Conservation (phyloP, 129 eudicot species). For the Silybum marianum region DNA sequence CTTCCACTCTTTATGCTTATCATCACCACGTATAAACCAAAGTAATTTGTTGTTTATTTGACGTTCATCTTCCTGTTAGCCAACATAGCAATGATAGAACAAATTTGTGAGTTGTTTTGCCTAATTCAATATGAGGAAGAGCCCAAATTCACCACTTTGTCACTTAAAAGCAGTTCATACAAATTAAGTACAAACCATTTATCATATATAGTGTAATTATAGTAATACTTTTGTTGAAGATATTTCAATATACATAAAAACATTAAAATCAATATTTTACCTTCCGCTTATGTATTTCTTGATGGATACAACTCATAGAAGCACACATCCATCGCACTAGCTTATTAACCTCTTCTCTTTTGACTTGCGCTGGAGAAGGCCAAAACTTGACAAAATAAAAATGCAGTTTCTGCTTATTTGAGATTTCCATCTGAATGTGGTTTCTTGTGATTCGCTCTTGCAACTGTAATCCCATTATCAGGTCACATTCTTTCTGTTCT, state of each 20-base stretch:
- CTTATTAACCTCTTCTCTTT: not conserved
- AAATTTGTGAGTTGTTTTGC: not conserved
- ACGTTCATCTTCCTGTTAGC: constrained; percentile 12
- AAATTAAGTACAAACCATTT: no score
- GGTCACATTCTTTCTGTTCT: not conserved
- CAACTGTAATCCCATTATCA: not conserved
- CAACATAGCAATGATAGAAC: not conserved
- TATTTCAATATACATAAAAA: no score
- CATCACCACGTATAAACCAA: not conserved
- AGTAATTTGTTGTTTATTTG: not conserved
- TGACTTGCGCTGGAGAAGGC: not conserved
- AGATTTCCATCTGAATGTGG: not conserved
- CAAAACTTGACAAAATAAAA: no score
- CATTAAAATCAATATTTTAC: not conserved
- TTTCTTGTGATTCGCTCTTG: not conserved
- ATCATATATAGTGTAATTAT: no score
- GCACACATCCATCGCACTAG: not conserved
- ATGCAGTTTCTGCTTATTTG: not conserved
- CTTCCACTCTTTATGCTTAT: not conserved
- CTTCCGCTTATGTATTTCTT: constrained; percentile 18
- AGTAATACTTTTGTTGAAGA: no score
- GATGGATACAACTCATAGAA: constrained; percentile 15
- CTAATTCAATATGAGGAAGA: not conserved
- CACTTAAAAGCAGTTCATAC: not conserved
- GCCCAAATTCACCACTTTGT: not conserved